Percentiles rank a stretch among this genome's conserved stretches.
phyloP scores from a whole-genome alignment of 1,139 yeast genomes.

The Hansenula lynferdii region DNA sequence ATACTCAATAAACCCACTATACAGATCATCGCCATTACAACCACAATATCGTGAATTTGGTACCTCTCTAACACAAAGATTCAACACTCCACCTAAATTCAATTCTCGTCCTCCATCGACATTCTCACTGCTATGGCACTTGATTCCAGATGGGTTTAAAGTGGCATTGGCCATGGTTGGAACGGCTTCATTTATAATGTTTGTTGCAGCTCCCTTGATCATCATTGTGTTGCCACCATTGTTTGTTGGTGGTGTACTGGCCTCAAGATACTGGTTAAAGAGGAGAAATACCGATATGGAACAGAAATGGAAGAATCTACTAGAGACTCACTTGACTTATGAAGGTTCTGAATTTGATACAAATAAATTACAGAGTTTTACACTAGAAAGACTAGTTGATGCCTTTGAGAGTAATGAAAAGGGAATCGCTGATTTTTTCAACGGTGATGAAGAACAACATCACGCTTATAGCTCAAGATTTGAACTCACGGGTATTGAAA shows the following conservation, averaged over 20 bases:
- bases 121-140: conserved; percentile 5
- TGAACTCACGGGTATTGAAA: conserved; percentile 26
- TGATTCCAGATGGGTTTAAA: conserved; percentile 27
- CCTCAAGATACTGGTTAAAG: conserved; percentile 16
- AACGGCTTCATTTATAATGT: conserved; percentile 26
- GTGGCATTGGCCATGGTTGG: conserved; percentile 23
- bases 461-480: conserved; percentile 15
- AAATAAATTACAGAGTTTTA: conserved; percentile 12
- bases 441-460: conserved; percentile 9
- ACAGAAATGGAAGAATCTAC: conserved; percentile 13
- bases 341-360: conserved; percentile 15
- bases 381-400: conserved; percentile 26
- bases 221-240: conserved; percentile 31
- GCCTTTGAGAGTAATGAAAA: conserved; percentile 30
- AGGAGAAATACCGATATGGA: conserved; percentile 14
- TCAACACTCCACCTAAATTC: conserved; percentile 9
- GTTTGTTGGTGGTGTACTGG: conserved; percentile 26
- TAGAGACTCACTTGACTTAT: conserved; percentile 13
- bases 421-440: conserved; percentile 23
- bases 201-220: conserved; percentile 31
- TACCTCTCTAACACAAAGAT: background rate
- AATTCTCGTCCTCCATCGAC: conserved; percentile 12
- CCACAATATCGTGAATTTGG: background rate
- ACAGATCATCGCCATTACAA: too few species aligned
- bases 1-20: too few species aligned